Conservation (phyloP, 208 protist genomes). For the Strigomonas galati region DNA sequence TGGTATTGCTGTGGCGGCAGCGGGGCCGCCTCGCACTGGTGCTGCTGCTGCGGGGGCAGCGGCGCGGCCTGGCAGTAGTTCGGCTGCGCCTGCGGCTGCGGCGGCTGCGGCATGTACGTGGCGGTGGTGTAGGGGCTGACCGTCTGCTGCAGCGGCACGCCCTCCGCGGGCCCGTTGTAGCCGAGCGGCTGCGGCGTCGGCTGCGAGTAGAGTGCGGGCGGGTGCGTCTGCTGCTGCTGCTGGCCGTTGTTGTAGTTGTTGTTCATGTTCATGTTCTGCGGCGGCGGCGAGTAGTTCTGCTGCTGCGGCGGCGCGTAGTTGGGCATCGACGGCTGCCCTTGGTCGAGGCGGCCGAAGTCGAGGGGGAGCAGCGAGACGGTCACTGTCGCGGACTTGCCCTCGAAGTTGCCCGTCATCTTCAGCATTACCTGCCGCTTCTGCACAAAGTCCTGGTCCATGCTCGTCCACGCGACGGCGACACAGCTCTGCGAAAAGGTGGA, state of each 20-base stretch:
- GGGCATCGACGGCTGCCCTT: conserved; percentile 9
- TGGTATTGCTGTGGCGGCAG: conserved; percentile 22
- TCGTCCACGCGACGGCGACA: conserved; percentile 42
- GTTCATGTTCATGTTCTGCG: background rate
- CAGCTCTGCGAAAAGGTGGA: conserved; percentile 42
- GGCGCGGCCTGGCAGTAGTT: conserved; percentile 15
- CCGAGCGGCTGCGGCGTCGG: conserved; percentile 7
- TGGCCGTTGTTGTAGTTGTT: background rate
- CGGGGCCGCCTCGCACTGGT: conserved; percentile 17
- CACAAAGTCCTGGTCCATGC: conserved; percentile 33
- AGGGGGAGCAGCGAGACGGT: conserved; percentile 25
- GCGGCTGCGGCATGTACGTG: conserved; percentile 16
- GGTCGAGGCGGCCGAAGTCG: conserved; percentile 30
- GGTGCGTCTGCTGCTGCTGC: conserved; percentile 1
- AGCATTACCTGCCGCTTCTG: conserved; percentile 23
- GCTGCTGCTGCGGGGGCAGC: conserved; percentile 22
- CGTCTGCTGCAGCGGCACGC: conserved; percentile 21
- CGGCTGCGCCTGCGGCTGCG: background rate
- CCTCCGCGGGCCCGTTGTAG: conserved; percentile 22
- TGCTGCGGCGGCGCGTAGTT: background rate
- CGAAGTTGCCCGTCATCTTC: conserved; percentile 41
- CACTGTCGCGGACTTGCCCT: conserved; percentile 29
- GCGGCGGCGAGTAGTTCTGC: background rate
- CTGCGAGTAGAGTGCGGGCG: conserved; percentile 1
- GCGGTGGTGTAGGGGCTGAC: conserved; percentile 29